Base-by-base conservation (phyloP, 257 asterid species). In the Solanum phureja region DNA sequence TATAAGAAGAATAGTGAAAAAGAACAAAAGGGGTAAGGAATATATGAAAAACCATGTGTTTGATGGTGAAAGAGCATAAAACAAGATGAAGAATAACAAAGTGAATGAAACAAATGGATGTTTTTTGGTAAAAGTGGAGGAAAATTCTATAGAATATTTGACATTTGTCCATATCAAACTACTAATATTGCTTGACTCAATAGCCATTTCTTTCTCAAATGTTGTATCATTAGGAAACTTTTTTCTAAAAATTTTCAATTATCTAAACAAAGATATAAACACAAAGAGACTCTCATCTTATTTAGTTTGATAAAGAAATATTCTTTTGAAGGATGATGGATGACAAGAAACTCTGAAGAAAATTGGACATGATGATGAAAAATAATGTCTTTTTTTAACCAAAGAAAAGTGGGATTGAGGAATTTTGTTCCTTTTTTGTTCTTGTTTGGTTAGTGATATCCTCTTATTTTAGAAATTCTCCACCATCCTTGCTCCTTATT, bases 11-110 rank as follows among this genome's bases (percentile, higher is more conserved):
- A 89, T 35, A 84, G 89, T 88, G 18, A 90, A 64, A 29, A 86
- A 87, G 33, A 91, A 90, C 3, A 90, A 10, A 24, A 93, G 71
- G 16, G 94, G 93, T 10, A 91, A 42, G 7, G 92, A 90, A 88
- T 92, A 94, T 21, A 92, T 81, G 88, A 93, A 56, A 83, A 92
- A 88, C 98, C 98, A 93, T 52, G 95, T 94, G 83, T 90, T 71
- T 58, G 91, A 87, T 11, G 98, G 95, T 74, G 93, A 86, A 71
- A 83, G 88, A 14, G 90, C 9, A 88, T 91, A 94, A 31, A 95
- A 73, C 84, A 94, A 31, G 86, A 90, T 86, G 62, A 93, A 86
- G 86, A 87, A 85, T 5, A 93, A 24, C 46, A 83, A n/a, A 38
- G 93, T 89, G 84, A 29, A 88, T 38, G 97, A 91, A 29, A 92